A percentile compares a stretch with the other conserved stretches of the same genome.
Conservation (phyloP, 495 filamentous ascomycete species). For the Penicillium roqueforti region DNA sequence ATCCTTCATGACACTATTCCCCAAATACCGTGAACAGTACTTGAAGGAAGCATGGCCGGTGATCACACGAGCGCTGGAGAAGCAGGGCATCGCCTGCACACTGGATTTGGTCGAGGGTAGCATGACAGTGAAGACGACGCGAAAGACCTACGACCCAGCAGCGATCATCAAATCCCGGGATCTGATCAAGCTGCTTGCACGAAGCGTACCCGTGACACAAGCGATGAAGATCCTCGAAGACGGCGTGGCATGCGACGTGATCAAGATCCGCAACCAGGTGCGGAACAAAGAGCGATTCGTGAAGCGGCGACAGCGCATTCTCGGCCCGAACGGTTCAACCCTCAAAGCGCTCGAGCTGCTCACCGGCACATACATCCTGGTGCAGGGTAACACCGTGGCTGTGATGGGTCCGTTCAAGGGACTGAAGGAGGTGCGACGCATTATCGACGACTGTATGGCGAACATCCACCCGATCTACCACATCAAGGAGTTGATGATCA, state of each 20-base stretch:
- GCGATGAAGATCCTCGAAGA: conserved; percentile 94
- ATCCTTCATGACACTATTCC: conserved; percentile 86
- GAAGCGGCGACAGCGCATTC: conserved; percentile 87
- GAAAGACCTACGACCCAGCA: conserved; percentile 92
- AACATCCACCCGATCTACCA: conserved; percentile 92
- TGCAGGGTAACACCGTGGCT: conserved; percentile 94
- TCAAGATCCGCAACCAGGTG: conserved; percentile 88
- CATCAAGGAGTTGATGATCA: conserved; percentile 99
- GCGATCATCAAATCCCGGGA: conserved; percentile 93
- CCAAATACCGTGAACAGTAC: conserved; percentile 96
- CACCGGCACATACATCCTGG: conserved; percentile 87
- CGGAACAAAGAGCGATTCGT: conserved; percentile 96
- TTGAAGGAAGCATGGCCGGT: conserved; percentile 87
- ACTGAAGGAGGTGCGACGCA: conserved; percentile 83
- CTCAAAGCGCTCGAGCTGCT: conserved; percentile 95
- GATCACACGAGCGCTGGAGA: conserved; percentile 74
- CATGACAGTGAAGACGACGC: conserved; percentile 93
- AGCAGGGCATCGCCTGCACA: conserved; percentile 76
- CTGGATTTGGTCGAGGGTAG: conserved; percentile 93
- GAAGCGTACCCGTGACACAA: conserved; percentile 83
- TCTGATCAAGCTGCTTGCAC: conserved; percentile 85
- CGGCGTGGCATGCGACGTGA: conserved; percentile 82
- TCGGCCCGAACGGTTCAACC: conserved; percentile 79
- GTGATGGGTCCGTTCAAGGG: conserved; percentile 91
- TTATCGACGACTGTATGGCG: conserved; percentile 93